These are phyloP conservation scores for Chamaenerion angustifolium DNA, from an alignment of 345 rosid genomes.

Conservation along the genomic window DNA sequence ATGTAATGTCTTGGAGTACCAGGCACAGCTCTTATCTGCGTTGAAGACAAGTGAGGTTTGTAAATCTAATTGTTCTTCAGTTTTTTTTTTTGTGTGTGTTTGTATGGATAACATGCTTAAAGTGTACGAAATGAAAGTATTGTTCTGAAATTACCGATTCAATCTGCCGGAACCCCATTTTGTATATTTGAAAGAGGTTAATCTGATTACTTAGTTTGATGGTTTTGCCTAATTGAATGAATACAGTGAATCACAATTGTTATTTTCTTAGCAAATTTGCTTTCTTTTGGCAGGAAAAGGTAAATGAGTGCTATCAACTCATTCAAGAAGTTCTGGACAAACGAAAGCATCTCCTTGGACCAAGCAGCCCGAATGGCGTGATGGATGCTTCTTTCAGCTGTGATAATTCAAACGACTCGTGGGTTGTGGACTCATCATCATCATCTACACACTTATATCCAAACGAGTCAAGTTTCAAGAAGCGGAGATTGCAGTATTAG, in stretches of 20 bases:
- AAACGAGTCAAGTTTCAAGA: conserved; percentile 30
- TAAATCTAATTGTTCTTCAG: background rate
- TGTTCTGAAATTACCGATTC: too few relatives aligned
- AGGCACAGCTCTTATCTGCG: conserved; percentile 38
- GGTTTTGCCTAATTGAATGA: too few relatives aligned
- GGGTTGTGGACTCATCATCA: conserved; percentile 33
- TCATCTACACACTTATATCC: conserved; percentile 28
- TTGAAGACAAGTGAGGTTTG: conserved; percentile 55
- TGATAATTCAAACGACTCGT: conserved; percentile 49
- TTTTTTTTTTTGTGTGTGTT: too few relatives aligned
- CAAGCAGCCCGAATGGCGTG: conserved; percentile 36
- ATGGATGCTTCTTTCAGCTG: conserved; percentile 44
- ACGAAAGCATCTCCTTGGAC: background rate
- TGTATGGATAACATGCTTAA: background rate
- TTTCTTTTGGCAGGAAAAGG: conserved; percentile 33
- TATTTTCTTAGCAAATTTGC: background rate
- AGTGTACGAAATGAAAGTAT: background rate
- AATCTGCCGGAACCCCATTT: too few relatives aligned
- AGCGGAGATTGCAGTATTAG: conserved; percentile 50
- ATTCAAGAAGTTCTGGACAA: conserved; percentile 30
- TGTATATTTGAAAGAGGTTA: too few relatives aligned
- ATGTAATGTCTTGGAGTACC: conserved; percentile 33
- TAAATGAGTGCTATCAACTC: conserved; percentile 49
- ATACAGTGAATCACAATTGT: too few relatives aligned
- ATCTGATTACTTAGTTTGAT: too few relatives aligned